Evolutionary conservation across 306 rosid species (phyloP).

Genomic region (Cicer cuneatum): DNA sequence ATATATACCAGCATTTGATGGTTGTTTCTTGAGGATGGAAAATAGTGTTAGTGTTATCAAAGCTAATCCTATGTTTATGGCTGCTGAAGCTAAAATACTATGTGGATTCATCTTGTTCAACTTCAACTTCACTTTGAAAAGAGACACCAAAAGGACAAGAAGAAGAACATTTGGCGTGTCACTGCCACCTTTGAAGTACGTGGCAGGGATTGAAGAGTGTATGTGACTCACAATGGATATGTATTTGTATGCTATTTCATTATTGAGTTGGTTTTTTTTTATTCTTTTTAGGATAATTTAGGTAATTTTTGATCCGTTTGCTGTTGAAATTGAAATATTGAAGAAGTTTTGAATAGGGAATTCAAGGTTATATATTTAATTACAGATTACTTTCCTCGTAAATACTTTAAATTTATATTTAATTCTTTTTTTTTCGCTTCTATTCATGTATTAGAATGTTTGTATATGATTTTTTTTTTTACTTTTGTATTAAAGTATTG

Average conservation of each 20-base stretch:
- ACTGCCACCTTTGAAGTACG: slow-evolving; percentile 49
- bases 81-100: slow-evolving; percentile 80
- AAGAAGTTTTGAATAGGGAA: too few relatives aligned
- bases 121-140: neutral
- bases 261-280: too few relatives aligned
- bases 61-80: slow-evolving; percentile 81
- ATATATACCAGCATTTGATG: slow-evolving; percentile 68
- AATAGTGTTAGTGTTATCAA: slow-evolving; percentile 70
- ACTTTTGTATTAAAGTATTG: too few relatives aligned
- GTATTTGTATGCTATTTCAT: slow-evolving; percentile 28
- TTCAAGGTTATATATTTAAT: too few relatives aligned
- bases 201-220: slow-evolving; percentile 48
- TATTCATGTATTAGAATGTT: too few relatives aligned
- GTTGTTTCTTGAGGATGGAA: slow-evolving; percentile 81
- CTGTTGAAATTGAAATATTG: too few relatives aligned
- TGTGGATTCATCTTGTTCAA: slow-evolving; percentile 59
- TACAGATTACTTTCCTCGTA: too few relatives aligned
- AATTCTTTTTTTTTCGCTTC: too few relatives aligned
- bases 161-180: neutral
- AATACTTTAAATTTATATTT: too few relatives aligned
- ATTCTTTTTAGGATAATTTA: too few relatives aligned
- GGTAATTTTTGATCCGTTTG: too few relatives aligned
- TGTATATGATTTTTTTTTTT: too few relatives aligned
- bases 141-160: neutral
- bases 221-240: slow-evolving; percentile 17